Conservation (phyloP, 1,284 basidiomycete species). For the Cryptococcus wingfieldii region DNA sequence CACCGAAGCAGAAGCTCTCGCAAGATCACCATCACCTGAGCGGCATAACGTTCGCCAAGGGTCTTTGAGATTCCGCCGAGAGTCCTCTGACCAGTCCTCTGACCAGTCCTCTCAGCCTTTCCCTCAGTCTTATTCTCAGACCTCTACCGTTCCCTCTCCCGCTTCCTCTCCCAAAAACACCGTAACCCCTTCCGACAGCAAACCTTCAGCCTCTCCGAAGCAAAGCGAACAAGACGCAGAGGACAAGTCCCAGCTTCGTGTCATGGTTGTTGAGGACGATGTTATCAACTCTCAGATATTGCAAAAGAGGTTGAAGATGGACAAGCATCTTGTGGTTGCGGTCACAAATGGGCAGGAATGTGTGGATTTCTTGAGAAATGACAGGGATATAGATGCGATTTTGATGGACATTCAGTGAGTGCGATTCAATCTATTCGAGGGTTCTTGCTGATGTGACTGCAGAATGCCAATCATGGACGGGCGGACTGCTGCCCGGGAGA, state of each 20-base stretch:
- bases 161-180: background rate
- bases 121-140: too few species aligned
- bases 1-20: background rate
- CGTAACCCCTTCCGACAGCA: background rate
- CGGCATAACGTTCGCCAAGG: background rate
- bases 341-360: constrained; percentile 75
- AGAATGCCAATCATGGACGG: constrained; percentile 83
- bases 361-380: constrained; percentile 58
- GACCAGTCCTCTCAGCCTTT: too few species aligned
- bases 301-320: constrained; percentile 62
- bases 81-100: too few species aligned
- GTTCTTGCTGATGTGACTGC: background rate
- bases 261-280: constrained; percentile 70
- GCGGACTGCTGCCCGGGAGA: constrained; percentile 64
- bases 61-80: background rate
- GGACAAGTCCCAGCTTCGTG: constrained; percentile 50
- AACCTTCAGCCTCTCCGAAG: background rate
- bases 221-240: constrained; percentile 10
- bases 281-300: constrained; percentile 72
- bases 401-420: constrained; percentile 81
- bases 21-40: too few species aligned
- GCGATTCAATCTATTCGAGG: background rate
- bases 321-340: constrained; percentile 64
- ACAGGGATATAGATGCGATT: constrained; percentile 62
- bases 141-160: too few species aligned